These are phyloP conservation scores for Lachancea dasiensis DNA, from an alignment of 805 yeast genomes.

Conservation along the genomic window DNA sequence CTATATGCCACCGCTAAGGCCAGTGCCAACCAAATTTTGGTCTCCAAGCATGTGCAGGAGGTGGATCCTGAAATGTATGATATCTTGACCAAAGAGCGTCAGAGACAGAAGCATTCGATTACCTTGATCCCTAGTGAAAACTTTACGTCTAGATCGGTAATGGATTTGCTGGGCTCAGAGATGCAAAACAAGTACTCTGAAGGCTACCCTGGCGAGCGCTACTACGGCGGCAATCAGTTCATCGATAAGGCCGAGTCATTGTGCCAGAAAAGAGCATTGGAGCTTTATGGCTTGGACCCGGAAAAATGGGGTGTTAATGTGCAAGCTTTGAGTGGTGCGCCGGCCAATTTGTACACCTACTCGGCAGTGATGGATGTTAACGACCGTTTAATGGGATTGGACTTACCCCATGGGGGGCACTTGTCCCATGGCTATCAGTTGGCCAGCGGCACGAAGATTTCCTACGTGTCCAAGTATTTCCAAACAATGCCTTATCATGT, in stretches of 20 bases:
- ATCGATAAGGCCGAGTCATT: conserved; percentile 86
- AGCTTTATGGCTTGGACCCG: conserved; percentile 70
- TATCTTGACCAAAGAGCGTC: conserved; percentile 69
- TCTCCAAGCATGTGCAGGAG: conserved; percentile 58
- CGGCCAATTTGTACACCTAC: conserved; percentile 91
- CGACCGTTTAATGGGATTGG: conserved; percentile 95
- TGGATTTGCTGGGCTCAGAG: conserved; percentile 90
- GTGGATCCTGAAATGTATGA: conserved; percentile 81
- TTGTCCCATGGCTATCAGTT: conserved; percentile 97
- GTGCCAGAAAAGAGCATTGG: conserved; percentile 87
- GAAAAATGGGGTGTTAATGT: conserved; percentile 96
- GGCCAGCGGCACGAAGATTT: conserved; percentile 72
- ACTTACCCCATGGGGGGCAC: conserved; percentile 98
- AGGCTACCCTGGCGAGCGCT: conserved; percentile 97
- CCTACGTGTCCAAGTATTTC: conserved; percentile 88
- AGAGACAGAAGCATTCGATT: conserved; percentile 86
- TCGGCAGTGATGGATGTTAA: conserved; percentile 83
- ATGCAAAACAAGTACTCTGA: conserved; percentile 98
- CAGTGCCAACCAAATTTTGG: conserved; percentile 32
- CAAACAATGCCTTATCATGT: conserved; percentile 97
- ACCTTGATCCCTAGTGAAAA: conserved; percentile 94
- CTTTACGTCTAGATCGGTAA: conserved; percentile 91
- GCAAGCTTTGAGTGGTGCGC: conserved; percentile 92
- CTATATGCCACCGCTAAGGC: conserved; percentile 10
- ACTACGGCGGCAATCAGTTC: conserved; percentile 96